Evolutionary conservation across 2,329 filamentous ascomycete species (phyloP).

Genomic region (Calycina herbarum): DNA sequence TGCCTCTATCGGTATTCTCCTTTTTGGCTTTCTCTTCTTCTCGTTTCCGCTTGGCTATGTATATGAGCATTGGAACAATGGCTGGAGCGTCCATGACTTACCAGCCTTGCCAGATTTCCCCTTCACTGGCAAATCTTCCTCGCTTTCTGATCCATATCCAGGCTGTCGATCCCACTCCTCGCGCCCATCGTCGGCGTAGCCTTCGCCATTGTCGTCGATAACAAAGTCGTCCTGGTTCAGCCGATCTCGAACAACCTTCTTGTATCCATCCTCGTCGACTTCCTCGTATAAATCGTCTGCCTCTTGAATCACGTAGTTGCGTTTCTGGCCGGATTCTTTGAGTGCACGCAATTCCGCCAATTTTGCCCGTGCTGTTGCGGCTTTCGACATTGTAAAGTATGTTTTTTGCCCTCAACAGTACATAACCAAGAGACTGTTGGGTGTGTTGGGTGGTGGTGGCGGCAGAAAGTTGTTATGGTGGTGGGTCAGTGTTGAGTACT

Average conservation of each 20-base stretch:
- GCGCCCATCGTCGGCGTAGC: slow-evolving; percentile 93
- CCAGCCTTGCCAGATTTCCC: slow-evolving; percentile 51
- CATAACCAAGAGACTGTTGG: slow-evolving; percentile 17
- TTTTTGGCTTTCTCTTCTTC: slow-evolving; percentile 84
- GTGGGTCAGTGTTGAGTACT: not conserved
- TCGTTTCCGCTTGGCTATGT: slow-evolving; percentile 76
- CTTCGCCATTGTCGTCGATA: slow-evolving; percentile 95
- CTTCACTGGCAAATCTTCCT: slow-evolving; percentile 57
- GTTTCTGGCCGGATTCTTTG: slow-evolving; percentile 87
- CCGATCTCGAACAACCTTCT: slow-evolving; percentile 86
- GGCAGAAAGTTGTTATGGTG: slow-evolving; percentile 9
- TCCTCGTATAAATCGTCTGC: slow-evolving; percentile 88
- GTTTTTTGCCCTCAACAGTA: slow-evolving; percentile 15
- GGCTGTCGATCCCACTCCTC: slow-evolving; percentile 79
- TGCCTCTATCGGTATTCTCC: slow-evolving; percentile 86
- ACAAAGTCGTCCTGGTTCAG: slow-evolving; percentile 97
- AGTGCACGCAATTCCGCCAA: slow-evolving; percentile 81
- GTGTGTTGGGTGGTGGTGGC: slow-evolving; percentile 6
- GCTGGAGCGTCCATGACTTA: slow-evolving; percentile 20
- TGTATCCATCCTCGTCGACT: slow-evolving; percentile 95
- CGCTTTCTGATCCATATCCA: slow-evolving; percentile 72
- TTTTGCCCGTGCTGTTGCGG: slow-evolving; percentile 42
- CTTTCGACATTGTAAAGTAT: slow-evolving; percentile 37
- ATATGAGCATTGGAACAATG: slow-evolving; percentile 12
- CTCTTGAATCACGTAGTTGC: slow-evolving; percentile 82